Evolutionary conservation across 2,329 filamentous ascomycete genomes (phyloP), one percentile per base, ranked within the genome.

Genomic region (Cryphonectria japonica): DNA sequence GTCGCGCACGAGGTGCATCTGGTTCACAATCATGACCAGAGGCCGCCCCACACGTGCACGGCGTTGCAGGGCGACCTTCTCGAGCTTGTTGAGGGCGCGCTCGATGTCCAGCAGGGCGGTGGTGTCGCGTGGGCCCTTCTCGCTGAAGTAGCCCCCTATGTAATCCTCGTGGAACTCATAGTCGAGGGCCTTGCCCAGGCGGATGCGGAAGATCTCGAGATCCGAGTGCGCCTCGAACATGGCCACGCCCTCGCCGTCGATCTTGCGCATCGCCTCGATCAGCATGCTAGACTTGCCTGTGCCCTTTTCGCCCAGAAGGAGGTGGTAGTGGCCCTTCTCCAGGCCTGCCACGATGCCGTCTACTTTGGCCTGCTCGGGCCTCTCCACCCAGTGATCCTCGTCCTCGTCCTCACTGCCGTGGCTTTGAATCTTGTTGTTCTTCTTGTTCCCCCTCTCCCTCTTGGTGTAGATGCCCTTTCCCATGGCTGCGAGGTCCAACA

Each of bases 151-250:
- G 7, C 93, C 93, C 61, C 96, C 96, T 73, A 99, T 98, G 78
- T 97, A 98, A 83, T 99, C 96, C 82, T 98, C 96, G 78, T 98
- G 94, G 77, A 93, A 99, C 79, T 99, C 96, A 79, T 95, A 99
- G 79, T 99, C 95, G 57, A 99, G 85, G 1, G 95, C 94, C 79
- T 97, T 98, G 37, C 96, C 96, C 3, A 99, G 87, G 5, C 96
- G 89, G 60, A 98, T 92, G 26, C 96, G 92, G 79, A 99, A 97
- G 71, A 99, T 97, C 78, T 99, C 96, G 1, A 95, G 87, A 79
- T 99, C 95, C 6, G 94, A 92, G 80, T 99, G 96, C 0, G 95
- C 95, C 81, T 99, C 96, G 77, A 98, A 93, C 93, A 99, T 97
- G 75, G 95, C 92, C 61, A 95, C 91, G 32, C 93, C 93, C 72